phyloP scores from a whole-genome alignment of 495 filamentous ascomycete species.

The Penicillium diatomitis region DNA sequence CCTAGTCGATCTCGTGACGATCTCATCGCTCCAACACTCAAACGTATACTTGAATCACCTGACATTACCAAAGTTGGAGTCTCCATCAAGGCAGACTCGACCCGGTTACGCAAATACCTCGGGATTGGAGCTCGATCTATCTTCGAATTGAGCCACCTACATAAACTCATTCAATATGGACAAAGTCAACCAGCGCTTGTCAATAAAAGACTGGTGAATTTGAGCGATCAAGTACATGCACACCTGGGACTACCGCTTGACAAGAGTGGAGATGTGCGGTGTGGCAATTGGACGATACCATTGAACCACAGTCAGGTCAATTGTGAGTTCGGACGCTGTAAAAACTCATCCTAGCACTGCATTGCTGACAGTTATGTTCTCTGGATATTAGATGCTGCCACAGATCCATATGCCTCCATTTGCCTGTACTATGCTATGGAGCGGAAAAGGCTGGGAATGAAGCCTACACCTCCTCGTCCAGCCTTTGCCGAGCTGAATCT shows the following conservation, averaged over 20 bases:
- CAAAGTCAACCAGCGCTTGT: conserved; percentile 41
- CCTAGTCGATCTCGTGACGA: conserved; percentile 34
- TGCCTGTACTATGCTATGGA: conserved; percentile 65
- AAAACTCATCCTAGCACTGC: too few species aligned
- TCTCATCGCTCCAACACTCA: conserved; percentile 61
- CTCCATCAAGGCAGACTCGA: conserved; percentile 61
- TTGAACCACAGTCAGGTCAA: conserved; percentile 58
- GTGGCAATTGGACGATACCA: conserved; percentile 58
- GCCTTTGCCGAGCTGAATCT: conserved; percentile 53
- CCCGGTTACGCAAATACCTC: conserved; percentile 57
- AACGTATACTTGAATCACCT: conserved; percentile 59
- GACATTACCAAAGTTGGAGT: conserved; percentile 72
- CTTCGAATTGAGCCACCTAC: conserved; percentile 73
- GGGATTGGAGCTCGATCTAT: conserved; percentile 52
- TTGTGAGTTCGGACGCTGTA: conserved; percentile 41
- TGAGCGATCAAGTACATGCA: conserved; percentile 60
- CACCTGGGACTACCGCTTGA: conserved; percentile 66
- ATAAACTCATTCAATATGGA: conserved; percentile 61
- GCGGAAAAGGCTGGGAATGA: conserved; percentile 50
- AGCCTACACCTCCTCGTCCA: conserved; percentile 62
- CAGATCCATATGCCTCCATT: conserved; percentile 73
- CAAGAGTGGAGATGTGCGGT: conserved; percentile 60
- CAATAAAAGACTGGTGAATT: conserved; percentile 55
- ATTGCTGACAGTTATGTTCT: background rate
- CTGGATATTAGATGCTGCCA: conserved; percentile 56